Percentiles rank a stretch among this genome's conserved stretches.
phyloP scores from a whole-genome alignment of 768 basidiomycete species.

The Erythrobasidium yunnanense region DNA sequence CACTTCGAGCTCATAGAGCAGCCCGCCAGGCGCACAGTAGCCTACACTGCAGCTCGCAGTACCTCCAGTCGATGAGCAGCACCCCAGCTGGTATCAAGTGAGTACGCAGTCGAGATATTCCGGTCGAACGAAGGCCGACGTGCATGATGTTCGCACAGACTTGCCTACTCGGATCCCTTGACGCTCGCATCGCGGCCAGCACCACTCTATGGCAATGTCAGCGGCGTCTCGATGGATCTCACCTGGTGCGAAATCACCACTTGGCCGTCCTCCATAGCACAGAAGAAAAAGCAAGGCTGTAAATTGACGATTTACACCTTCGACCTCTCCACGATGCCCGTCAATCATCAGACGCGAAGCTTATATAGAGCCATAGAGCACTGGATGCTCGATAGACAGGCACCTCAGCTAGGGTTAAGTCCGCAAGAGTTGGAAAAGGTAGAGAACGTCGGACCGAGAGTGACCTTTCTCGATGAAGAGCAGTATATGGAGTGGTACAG shows the following conservation, averaged over 20 bases:
- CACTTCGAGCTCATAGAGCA: too few species aligned
- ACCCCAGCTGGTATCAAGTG: background rate
- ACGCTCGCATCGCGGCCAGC: background rate
- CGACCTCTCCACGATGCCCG: background rate
- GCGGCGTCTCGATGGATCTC: background rate
- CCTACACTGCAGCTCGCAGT: too few species aligned
- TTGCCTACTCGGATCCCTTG: background rate
- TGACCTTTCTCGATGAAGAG: conserved; percentile 17
- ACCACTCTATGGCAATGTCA: conserved; percentile 21
- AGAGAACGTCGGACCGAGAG: background rate
- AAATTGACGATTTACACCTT: conserved; percentile 8
- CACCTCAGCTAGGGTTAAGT: background rate
- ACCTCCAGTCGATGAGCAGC: conserved; percentile 12
- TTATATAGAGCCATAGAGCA: conserved; percentile 1
- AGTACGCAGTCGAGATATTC: background rate
- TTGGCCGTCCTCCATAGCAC: background rate
- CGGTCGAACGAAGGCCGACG: too few species aligned
- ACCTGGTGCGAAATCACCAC: conserved; percentile 4
- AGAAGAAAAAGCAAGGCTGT: background rate
- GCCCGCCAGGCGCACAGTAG: too few species aligned
- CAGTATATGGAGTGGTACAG: too few species aligned
- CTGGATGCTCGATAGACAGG: conserved; percentile 1
- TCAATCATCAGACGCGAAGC: background rate
- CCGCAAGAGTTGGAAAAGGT: background rate
- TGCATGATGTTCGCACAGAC: background rate